Conservation (phyloP, 2,329 filamentous ascomycete species). For the Sclerotiophoma versabilis region DNA sequence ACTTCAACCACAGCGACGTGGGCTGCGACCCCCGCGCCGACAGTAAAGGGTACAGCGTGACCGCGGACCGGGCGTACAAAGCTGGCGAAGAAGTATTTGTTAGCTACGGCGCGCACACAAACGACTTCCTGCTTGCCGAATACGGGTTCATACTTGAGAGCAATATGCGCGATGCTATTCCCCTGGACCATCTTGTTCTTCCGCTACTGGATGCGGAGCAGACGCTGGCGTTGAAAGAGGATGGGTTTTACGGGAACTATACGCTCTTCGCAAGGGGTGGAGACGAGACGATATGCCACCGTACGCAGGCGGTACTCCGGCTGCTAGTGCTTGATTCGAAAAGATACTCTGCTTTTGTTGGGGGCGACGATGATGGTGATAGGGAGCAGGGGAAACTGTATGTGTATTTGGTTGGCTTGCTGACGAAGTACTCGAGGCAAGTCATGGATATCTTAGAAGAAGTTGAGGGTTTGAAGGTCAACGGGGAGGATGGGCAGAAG, state of each 20-base stretch:
- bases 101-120: constrained; percentile 73
- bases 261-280: constrained; percentile 29
- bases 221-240: constrained; percentile 49
- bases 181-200: constrained; percentile 53
- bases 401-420: constrained; percentile 44
- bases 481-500: constrained; percentile 18
- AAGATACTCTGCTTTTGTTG: constrained; percentile 41
- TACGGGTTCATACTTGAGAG: constrained; percentile 59
- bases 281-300: constrained; percentile 50
- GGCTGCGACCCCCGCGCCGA: constrained; percentile 63
- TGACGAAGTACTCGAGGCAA: constrained; percentile 41
- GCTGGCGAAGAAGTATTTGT: constrained; percentile 71
- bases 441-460: constrained; percentile 39
- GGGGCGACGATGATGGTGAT: constrained; percentile 42
- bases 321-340: constrained; percentile 39
- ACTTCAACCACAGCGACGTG: constrained; percentile 66
- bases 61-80: constrained; percentile 59
- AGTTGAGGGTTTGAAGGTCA: constrained; percentile 32
- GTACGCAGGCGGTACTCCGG: constrained; percentile 55
- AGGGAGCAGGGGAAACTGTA: constrained; percentile 48
- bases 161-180: constrained; percentile 51
- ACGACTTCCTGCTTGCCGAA: constrained; percentile 75
- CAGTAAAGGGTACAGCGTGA: constrained; percentile 62
- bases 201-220: constrained; percentile 45
- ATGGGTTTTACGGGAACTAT: constrained; percentile 51